phyloP scores from a whole-genome alignment of 495 filamentous ascomycete genomes.

The Chlorociboria aeruginascens region DNA sequence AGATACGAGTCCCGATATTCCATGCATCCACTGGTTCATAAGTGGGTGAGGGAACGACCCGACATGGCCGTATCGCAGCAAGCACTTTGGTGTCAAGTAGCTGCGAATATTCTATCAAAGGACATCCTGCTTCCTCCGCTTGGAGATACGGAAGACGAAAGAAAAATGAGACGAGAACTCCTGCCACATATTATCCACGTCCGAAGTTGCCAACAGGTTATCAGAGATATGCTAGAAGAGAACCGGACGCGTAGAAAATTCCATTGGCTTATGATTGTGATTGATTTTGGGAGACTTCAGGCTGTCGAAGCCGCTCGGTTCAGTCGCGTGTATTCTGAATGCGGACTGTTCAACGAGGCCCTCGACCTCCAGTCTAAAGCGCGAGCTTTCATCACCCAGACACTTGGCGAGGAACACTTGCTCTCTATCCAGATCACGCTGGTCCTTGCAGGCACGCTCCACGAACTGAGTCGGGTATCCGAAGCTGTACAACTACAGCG shows the following conservation, averaged over 20 bases:
- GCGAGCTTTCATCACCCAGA: too few relatives aligned
- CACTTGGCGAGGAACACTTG: too few relatives aligned
- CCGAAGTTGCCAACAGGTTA: slow-evolving; percentile 12
- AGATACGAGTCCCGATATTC: slow-evolving; percentile 23
- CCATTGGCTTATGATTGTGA: slow-evolving; percentile 2
- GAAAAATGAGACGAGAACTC: background rate
- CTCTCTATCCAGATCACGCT: background rate
- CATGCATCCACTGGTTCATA: slow-evolving; percentile 30
- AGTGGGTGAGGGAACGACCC: slow-evolving; percentile 27
- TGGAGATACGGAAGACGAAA: background rate
- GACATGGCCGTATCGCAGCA: slow-evolving; percentile 22
- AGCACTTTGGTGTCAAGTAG: slow-evolving; percentile 19
- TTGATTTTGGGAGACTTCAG: background rate
- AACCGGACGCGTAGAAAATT: slow-evolving; percentile 20
- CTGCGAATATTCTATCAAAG: slow-evolving; percentile 1
- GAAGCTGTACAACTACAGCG: slow-evolving; percentile 1
- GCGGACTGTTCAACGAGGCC: slow-evolving; percentile 1
- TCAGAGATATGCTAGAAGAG: slow-evolving; percentile 6
- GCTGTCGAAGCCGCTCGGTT: background rate
- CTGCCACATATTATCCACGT: slow-evolving; percentile 17
- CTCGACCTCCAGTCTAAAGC: too few relatives aligned
- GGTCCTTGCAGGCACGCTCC: background rate
- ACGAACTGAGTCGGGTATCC: background rate
- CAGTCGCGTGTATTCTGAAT: background rate
- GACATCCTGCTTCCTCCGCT: slow-evolving; percentile 1